These are phyloP conservation scores for Jackrogersella multiformis DNA, from an alignment of 495 filamentous ascomycete genomes.

Conservation along the genomic window DNA sequence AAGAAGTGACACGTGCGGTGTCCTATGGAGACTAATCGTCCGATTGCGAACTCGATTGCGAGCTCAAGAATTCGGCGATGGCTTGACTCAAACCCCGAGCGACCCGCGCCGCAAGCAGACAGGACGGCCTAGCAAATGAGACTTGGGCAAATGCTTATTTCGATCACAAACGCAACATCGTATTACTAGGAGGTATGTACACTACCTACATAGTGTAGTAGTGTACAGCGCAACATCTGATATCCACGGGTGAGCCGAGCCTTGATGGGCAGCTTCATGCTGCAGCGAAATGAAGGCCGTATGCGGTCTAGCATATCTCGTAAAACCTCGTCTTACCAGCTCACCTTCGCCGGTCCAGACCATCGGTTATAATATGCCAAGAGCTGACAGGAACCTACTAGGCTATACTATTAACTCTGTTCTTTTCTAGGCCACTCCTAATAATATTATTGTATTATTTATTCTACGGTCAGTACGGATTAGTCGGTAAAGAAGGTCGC, in stretches of 20 bases:
- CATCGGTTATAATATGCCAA: constrained; percentile 21
- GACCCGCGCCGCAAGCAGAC: constrained; percentile 28
- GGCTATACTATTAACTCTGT: too few species aligned
- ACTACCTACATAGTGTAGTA: too few species aligned
- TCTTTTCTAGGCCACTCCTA: too few species aligned
- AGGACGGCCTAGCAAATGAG: constrained; percentile 1
- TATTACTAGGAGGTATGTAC: too few species aligned
- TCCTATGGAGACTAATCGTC: neutral
- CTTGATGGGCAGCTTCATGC: neutral
- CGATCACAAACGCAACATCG: constrained; percentile 9
- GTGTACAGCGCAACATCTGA: constrained; percentile 4
- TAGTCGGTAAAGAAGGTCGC: neutral
- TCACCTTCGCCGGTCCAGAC: constrained; percentile 19
- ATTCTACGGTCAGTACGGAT: too few species aligned
- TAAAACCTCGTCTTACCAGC: neutral
- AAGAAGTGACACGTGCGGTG: neutral
- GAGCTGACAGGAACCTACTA: constrained; percentile 8
- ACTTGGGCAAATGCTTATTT: neutral
- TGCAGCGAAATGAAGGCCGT: neutral
- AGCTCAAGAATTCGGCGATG: neutral
- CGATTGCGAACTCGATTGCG: neutral
- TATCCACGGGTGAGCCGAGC: too few species aligned
- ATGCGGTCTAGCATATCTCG: constrained; percentile 1
- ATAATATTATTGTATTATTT: too few species aligned
- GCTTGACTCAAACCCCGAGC: neutral